Base-by-base conservation (phyloP, 352 stramenopile genomes). In the Pythium plurisporium region DNA sequence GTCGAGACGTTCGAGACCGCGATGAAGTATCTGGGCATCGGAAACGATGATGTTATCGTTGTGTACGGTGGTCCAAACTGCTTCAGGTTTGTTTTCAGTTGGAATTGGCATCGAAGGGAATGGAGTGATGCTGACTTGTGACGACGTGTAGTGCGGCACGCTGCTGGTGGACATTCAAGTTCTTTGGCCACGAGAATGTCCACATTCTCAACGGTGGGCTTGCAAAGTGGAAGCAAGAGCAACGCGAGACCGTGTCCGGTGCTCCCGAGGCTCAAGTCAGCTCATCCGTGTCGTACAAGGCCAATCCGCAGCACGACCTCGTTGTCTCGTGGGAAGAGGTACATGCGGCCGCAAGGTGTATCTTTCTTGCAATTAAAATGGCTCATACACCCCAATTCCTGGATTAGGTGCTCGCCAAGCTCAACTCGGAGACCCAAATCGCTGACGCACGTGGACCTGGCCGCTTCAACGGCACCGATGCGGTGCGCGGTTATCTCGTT, bases 151-250 rank as follows among this genome's bases (percentile, higher is more conserved):
- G 84, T 71, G 65, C 80, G 5, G 73, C 85, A 22, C 79, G 86
- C 34, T 87, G 79, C 62, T 96, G 85, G 86, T 95, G 82, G 79
- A 97, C 82, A 55, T 93, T 97, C 63, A 91, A 92, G 61, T 87
- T 78, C 53, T 96, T 96, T 70, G 89, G 89, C 5, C 85, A 96
- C 53, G 64, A 90, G 29, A 76, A 80, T 19, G 89, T 96, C 9
- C 76, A 94, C 58, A 84, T 97, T 26, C 64, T 97, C 27, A 86
- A 97, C 45, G 91, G 82, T 5, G 80, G 80, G 3, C 62, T 91
- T 22, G 69, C 65, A 19, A 86, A 87, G 53, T 91, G 80, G 83
- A 90, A 87, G 65, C 75, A 62, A 4, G 79, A 91, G 55, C 51
- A 74, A 6, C 74, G 76, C 5, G 57, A 69, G 22, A 41, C 79